Evolutionary conservation across 371 early-diverging fungal species (phyloP), one percentile per base, ranked within the genome.

Genomic region (Apophysomyces elegans): DNA sequence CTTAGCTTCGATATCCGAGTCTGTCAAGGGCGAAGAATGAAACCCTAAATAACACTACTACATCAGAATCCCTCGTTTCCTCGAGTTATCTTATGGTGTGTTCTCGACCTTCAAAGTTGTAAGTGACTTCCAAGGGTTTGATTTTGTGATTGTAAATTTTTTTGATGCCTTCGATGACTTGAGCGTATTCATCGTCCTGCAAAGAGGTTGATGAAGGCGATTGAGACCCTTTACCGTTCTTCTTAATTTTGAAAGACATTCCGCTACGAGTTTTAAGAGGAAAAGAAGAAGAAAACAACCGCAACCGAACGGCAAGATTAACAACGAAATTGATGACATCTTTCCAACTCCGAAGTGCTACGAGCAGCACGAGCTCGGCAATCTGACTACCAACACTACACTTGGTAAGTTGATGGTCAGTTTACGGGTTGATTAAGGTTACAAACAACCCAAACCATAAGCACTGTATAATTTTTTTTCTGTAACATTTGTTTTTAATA

Each of bases 1-100:
- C 67, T 92, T 91, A 13, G 95, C 92, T 58, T 83, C 83, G 63
- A 94, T 91, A 73, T 94, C 94, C 43, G 91, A 87, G 57, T 91
- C 86, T 5, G 93, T 90, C 64, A 93, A 77, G 32, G 90, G 90
- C 3, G 88, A 80, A 43, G 92, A 92, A 65, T 92, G 91, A 66
- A 93, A 93, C 1, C 86, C 86, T 81, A 41, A 41, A n/a, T 18
- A 18, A 26, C 16, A 54, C 21, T 35, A 26, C 47, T 32, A 35
- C 37, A 58, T 41, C 62, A 58, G 14, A 61, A 63, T 5, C 32
- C 57, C 46, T 26, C 0, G 45, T 56, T 58, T 12, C 38, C 21
- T 63, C 4, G 44, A 16, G 7, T 26, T 26, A 26, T 26, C 32
- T 26, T 26, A 26, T 26, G 36, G 26, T 47, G n/a, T 45, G 9